Conservation (phyloP, 208 protist genomes). For the Crithidia mellificae region DNA sequence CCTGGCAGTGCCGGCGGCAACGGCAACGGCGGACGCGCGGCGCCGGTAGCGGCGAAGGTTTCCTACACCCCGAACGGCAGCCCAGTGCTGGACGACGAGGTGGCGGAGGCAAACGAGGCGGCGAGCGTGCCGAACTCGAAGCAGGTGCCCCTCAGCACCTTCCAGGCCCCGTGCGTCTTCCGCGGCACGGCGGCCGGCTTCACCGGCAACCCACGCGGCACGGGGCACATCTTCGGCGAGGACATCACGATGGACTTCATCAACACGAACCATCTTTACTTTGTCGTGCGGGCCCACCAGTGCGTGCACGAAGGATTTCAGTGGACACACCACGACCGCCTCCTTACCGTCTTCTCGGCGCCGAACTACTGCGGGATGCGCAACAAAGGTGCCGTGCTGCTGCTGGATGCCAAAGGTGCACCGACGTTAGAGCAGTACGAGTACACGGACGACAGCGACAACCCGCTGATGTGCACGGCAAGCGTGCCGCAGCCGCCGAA, state of each 20-base stretch:
- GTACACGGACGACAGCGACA: conserved; percentile 21
- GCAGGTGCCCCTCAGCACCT: conserved; percentile 25
- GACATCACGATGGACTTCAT: conserved; percentile 97
- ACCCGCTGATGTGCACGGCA: conserved; percentile 10
- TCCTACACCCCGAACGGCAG: conserved; percentile 5
- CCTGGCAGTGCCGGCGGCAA: not conserved
- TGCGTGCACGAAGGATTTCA: conserved; percentile 98
- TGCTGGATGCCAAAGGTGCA: conserved; percentile 51
- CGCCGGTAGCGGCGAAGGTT: not conserved
- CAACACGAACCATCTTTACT: conserved; percentile 95
- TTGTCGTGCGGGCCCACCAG: conserved; percentile 99
- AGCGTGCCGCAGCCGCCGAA: conserved; percentile 23
- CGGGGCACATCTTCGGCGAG: conserved; percentile 98
- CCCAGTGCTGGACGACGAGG: conserved; percentile 10
- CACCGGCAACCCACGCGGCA: conserved; percentile 97
- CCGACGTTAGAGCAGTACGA: conserved; percentile 75
- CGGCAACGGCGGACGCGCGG: not conserved
- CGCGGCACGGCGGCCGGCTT: conserved; percentile 84
- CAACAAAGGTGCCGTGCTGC: conserved; percentile 98
- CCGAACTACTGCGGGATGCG: conserved; percentile 99
- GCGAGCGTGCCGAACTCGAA: conserved; percentile 15
- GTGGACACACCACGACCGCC: conserved; percentile 97
- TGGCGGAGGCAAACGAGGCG: not conserved
- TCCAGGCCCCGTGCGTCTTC: conserved; percentile 42
- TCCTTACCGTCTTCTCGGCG: conserved; percentile 99